A percentile compares a stretch with the other conserved stretches of the same genome.
These are phyloP conservation scores for Daldinia decipiens DNA, from an alignment of 495 filamentous ascomycete genomes.

Conservation along the genomic window DNA sequence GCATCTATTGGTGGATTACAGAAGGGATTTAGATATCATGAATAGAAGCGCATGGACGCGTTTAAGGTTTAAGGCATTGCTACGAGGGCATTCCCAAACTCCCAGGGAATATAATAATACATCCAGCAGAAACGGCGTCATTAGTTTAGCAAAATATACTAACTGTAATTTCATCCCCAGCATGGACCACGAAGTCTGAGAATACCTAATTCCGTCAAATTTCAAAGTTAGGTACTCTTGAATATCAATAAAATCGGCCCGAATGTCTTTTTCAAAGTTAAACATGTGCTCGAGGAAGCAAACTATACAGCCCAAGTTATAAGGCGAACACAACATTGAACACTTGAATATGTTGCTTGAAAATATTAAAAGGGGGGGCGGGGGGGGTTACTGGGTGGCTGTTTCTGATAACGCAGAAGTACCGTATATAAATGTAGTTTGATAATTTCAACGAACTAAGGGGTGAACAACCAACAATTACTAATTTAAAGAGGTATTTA, in stretches of 20 bases:
- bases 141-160: constrained; percentile 10
- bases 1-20: not conserved
- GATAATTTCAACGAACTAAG: too few relatives aligned
- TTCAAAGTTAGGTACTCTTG: not conserved
- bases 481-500: too few relatives aligned
- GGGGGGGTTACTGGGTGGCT: not conserved
- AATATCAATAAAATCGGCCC: not conserved
- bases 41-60: not conserved
- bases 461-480: too few relatives aligned
- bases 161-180: not conserved
- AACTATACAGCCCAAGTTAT: not conserved
- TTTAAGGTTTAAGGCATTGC: not conserved
- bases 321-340: too few relatives aligned
- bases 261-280: not conserved
- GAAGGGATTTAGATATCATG: not conserved
- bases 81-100: not conserved
- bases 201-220: not conserved
- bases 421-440: too few relatives aligned
- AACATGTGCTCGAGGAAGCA: not conserved
- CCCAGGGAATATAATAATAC: not conserved
- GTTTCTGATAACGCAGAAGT: too few relatives aligned
- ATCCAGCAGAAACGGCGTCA: not conserved
- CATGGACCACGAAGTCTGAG: not conserved
- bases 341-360: not conserved
- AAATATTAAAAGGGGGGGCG: not conserved